phyloP scores from a whole-genome alignment of 2,329 filamentous ascomycete species.

The Xylaria sp. region DNA sequence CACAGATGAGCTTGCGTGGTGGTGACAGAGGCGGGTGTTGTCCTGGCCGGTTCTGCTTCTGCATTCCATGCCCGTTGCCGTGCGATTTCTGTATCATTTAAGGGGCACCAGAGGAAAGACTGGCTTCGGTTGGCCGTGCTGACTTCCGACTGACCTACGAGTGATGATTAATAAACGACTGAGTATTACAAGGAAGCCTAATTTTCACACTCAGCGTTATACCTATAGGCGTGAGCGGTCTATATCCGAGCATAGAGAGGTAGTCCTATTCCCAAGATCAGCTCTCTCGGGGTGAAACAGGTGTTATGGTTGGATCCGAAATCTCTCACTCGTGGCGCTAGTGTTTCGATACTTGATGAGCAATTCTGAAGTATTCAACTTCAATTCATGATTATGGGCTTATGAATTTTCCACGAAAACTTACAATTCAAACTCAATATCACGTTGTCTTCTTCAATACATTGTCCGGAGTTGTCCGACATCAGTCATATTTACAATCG shows the following conservation, averaged over 20 bases:
- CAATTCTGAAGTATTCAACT: background rate
- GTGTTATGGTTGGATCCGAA: background rate
- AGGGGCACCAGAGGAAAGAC: background rate
- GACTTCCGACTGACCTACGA: background rate
- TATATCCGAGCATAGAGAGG: too few species aligned
- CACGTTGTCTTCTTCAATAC: constrained; percentile 8
- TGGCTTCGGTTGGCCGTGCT: background rate
- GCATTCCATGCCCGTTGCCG: constrained; percentile 36
- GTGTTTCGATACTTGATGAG: background rate
- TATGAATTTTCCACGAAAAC: background rate
- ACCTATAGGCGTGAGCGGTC: too few species aligned
- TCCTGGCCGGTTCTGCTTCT: constrained; percentile 40
- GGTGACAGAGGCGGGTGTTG: constrained; percentile 34
- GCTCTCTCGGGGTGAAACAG: background rate
- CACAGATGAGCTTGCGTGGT: constrained; percentile 31
- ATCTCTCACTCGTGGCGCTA: background rate
- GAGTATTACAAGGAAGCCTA: background rate
- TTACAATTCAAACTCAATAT: background rate
- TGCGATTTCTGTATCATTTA: constrained; percentile 40
- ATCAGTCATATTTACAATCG: constrained; percentile 40
- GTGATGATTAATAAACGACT: background rate
- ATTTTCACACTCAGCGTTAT: background rate
- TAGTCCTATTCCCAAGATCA: too few species aligned
- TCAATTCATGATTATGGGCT: background rate
- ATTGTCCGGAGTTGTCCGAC: constrained; percentile 32